Base-by-base conservation (phyloP, 2,329 filamentous ascomycete species). In the Claviceps digitariae region DNA sequence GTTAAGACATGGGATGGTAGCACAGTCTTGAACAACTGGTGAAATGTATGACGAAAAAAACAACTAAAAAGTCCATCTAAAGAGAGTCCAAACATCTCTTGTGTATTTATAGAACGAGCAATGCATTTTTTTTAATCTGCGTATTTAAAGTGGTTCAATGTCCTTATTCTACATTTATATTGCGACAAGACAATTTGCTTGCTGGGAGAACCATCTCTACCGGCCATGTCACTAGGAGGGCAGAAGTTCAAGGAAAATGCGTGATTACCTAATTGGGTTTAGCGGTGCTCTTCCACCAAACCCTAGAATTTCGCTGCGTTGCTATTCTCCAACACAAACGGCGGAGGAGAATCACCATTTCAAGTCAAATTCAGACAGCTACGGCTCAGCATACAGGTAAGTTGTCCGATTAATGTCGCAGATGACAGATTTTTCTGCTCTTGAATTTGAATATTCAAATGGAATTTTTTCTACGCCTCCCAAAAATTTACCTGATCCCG, bases 281-380 rank as follows among this genome's bases (percentile, higher is more conserved):
- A 71, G 67, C 66, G 62, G 56, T 54, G 59, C 57, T 60, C 62
- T 61, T 60, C 63, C 67, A 67, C 66, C 67, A 71, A 73, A 69
- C 70, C 70, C 70, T 72, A 72, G 69, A 71, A 68, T 69, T 72
- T 71, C 64, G 63, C 64, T 62, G 62, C 62, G 62, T 60, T 46
- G 48, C 45, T 62, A 61, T 62, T 65, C 66, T 63, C 59, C 62
- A 66, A 66, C 69, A 71, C 67, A 71, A 70, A 69, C 65, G 64
- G 63, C 62, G 57, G 59, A 60, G 53, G 54, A 60, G 53, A 54
- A 59, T 59, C 60, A 68, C 43, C 61, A 58, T 59, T 59, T 58
- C 59, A 62, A 61, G 58, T 58, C 59, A 63, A 61, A 61, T 63
- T 59, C 59, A 63, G 62, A 67, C 57, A 58, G 57, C 59, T 61